A percentile compares a stretch with the other conserved stretches of the same genome.
Evolutionary conservation across 495 filamentous ascomycete species (phyloP).

Genomic region (Podospora pseudopauciseta): DNA sequence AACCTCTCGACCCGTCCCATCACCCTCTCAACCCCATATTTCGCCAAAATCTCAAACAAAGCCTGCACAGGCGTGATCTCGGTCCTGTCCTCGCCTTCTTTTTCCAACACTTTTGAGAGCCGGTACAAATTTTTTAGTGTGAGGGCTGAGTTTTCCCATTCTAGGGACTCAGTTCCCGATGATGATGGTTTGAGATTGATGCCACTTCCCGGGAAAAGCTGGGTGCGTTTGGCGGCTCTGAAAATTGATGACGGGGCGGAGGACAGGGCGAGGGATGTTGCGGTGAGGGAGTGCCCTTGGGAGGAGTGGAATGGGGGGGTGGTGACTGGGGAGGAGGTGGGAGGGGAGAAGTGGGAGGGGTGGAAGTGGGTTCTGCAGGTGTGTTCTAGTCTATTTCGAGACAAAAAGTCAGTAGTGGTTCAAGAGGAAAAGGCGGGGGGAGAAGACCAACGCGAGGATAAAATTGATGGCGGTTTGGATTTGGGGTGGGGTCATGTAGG

Average conservation of each 20-base stretch:
- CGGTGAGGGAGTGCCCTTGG: background rate
- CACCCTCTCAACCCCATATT: background rate
- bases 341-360: conserved; percentile 25
- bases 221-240: background rate
- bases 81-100: background rate
- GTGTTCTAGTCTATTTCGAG: conserved; percentile 42
- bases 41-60: background rate
- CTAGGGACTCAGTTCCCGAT: background rate
- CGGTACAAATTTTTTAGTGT: background rate
- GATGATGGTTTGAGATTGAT: background rate
- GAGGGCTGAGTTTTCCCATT: background rate
- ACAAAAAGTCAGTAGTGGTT: background rate
- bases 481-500: conserved; percentile 32
- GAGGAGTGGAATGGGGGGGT: conserved; percentile 6
- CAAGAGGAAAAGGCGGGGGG: background rate
- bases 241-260: background rate
- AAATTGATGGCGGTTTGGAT: conserved; percentile 48
- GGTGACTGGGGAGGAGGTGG: conserved; percentile 23
- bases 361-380: conserved; percentile 49
- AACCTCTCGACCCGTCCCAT: conserved; percentile 15
- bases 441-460: conserved; percentile 42
- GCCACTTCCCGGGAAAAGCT: background rate
- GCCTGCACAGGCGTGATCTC: background rate
- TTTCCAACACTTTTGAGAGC: background rate
- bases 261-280: background rate